Conservation (phyloP, 768 basidiomycete genomes). For the Phaeotremella fagi region DNA sequence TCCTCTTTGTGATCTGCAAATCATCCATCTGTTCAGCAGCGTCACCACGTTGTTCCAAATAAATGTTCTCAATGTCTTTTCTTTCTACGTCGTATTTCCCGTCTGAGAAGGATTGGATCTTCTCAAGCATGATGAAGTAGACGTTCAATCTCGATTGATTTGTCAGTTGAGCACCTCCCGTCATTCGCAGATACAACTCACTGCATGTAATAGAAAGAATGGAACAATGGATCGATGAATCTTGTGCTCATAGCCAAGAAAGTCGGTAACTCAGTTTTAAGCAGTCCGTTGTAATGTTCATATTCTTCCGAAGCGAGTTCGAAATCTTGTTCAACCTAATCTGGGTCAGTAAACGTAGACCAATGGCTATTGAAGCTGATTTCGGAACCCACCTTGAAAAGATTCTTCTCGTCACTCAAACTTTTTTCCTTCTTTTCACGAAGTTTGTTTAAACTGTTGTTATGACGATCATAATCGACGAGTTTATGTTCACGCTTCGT, state of each 20-base stretch:
- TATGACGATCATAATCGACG: constrained; percentile 90
- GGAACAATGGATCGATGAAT: constrained; percentile 96
- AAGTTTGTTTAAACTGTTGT: constrained; percentile 89
- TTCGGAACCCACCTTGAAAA: constrained; percentile 70
- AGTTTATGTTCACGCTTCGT: constrained; percentile 98
- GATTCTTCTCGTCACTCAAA: constrained; percentile 88
- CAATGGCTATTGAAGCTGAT: neutral
- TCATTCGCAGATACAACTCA: constrained; percentile 50
- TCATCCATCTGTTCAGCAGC: constrained; percentile 72
- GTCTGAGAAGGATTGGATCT: constrained; percentile 75
- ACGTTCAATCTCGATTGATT: constrained; percentile 70
- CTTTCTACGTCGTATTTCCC: constrained; percentile 67
- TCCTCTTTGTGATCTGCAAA: constrained; percentile 73
- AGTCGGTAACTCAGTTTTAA: constrained; percentile 89
- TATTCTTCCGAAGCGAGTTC: constrained; percentile 88
- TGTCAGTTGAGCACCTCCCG: constrained; percentile 3
- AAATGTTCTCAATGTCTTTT: constrained; percentile 68
- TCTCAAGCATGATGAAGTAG: constrained; percentile 90
- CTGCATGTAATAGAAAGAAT: constrained; percentile 99
- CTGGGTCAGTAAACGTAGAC: neutral
- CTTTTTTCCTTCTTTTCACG: constrained; percentile 98
- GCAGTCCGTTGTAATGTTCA: constrained; percentile 79
- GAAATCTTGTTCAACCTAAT: constrained; percentile 89
- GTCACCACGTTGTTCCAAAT: constrained; percentile 77
- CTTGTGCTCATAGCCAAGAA: constrained; percentile 81